phyloP scores from a whole-genome alignment of 2,329 filamentous ascomycete species.

The Ceratocystis papillata region DNA sequence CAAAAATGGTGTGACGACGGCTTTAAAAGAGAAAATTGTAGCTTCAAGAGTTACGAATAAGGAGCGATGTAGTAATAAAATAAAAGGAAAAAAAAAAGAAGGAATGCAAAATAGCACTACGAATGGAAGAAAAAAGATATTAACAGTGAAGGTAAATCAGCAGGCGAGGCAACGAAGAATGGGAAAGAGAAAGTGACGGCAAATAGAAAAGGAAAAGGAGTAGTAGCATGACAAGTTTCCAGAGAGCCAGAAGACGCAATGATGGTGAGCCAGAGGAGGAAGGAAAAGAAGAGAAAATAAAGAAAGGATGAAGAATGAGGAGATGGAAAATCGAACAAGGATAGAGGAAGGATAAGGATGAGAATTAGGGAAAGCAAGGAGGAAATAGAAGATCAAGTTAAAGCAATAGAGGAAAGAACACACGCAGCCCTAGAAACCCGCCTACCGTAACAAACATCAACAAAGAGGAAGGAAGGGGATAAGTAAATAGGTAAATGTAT shows the following conservation, averaged over 20 bases:
- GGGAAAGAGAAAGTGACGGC: not conserved
- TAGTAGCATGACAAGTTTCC: not conserved
- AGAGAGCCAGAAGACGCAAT: not conserved
- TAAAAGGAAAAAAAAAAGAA: not conserved
- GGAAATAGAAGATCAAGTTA: constrained; percentile 13
- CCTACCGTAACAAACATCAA: not conserved
- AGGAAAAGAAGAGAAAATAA: not conserved
- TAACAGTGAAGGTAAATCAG: not conserved
- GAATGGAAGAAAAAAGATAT: not conserved
- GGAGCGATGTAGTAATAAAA: not conserved
- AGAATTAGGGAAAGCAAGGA: not conserved
- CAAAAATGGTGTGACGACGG: not conserved
- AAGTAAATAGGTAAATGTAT: not conserved
- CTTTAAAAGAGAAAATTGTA: not conserved
- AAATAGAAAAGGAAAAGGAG: not conserved
- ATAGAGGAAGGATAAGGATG: constrained; percentile 3
- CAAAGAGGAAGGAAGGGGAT: not conserved
- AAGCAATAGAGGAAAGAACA: constrained; percentile 6
- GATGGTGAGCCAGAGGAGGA: not conserved
- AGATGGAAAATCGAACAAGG: constrained; percentile 11
- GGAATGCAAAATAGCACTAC: not conserved
- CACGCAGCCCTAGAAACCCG: not conserved
- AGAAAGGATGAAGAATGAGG: constrained; percentile 10
- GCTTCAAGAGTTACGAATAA: not conserved
- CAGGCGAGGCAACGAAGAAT: not conserved